These are phyloP conservation scores for Grigorovia humatica DNA, from an alignment of 805 yeast species.

Conservation along the genomic window DNA sequence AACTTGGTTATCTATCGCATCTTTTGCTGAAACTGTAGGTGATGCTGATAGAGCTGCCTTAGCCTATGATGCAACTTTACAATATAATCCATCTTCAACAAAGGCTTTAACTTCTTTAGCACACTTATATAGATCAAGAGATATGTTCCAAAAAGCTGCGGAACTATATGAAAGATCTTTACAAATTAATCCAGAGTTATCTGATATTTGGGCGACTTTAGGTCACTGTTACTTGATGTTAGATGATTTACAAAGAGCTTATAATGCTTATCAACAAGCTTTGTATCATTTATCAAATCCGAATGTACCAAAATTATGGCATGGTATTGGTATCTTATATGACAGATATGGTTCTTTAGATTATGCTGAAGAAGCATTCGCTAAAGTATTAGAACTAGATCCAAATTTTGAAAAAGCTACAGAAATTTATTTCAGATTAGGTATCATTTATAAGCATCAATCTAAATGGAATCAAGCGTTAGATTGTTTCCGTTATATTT, in stretches of 20 bases:
- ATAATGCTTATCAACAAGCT: slow-evolving; percentile 94
- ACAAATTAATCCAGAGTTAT: slow-evolving; percentile 71
- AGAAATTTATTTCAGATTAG: slow-evolving; percentile 91
- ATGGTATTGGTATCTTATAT: slow-evolving; percentile 93
- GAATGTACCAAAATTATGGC: slow-evolving; percentile 95
- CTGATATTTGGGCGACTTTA: slow-evolving; percentile 93
- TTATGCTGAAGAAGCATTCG: slow-evolving; percentile 97
- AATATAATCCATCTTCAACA: slow-evolving; percentile 77
- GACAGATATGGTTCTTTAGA: slow-evolving; percentile 94
- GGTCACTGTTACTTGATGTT: slow-evolving; percentile 96
- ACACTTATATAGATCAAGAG: slow-evolving; percentile 77
- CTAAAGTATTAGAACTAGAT: slow-evolving; percentile 88
- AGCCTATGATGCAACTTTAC: slow-evolving; percentile 79
- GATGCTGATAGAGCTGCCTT: slow-evolving; percentile 82
- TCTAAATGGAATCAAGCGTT: slow-evolving; percentile 75
- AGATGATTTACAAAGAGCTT: slow-evolving; percentile 92
- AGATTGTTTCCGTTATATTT: slow-evolving; percentile 89
- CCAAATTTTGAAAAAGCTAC: slow-evolving; percentile 93
- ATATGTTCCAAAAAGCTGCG: slow-evolving; percentile 88
- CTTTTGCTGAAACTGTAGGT: slow-evolving; percentile 79
- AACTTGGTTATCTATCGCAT: slow-evolving; percentile 84
- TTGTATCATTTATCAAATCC: slow-evolving; percentile 83
- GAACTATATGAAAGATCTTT: slow-evolving; percentile 86
- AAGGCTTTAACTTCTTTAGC: slow-evolving; percentile 81
- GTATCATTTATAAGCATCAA: slow-evolving; percentile 94